Evolutionary conservation across 2,329 filamentous ascomycete species (phyloP).

Genomic region (Aspergillus puulaauensis): DNA sequence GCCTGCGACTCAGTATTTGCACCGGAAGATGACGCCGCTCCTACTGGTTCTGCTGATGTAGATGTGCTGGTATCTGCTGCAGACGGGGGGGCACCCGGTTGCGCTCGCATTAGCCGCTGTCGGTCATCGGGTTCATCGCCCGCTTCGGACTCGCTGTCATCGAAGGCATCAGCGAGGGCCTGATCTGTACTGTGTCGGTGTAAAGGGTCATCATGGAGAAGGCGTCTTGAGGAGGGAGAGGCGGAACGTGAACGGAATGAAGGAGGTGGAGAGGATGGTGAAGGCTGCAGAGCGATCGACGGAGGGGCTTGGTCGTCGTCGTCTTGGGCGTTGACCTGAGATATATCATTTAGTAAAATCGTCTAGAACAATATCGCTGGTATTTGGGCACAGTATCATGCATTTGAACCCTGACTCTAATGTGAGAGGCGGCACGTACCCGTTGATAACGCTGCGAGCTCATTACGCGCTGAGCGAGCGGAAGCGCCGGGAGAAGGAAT

Average conservation of each 20-base stretch:
- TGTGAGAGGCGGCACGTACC: constrained; percentile 35
- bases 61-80: constrained; percentile 29
- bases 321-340: constrained; percentile 45
- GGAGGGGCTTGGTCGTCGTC: constrained; percentile 40
- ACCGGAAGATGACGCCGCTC: constrained; percentile 27
- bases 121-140: constrained; percentile 75
- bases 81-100: constrained; percentile 33
- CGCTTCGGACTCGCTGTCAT: constrained; percentile 70
- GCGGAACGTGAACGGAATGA: constrained; percentile 87
- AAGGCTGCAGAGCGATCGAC: constrained; percentile 29
- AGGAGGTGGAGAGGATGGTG: constrained; percentile 54
- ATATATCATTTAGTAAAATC: constrained; percentile 1
- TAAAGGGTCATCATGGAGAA: constrained; percentile 50
- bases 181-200: constrained; percentile 64
- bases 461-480: constrained; percentile 44
- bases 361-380: background rate
- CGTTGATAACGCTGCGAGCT: constrained; percentile 51
- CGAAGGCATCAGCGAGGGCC: constrained; percentile 88
- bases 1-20: constrained; percentile 14
- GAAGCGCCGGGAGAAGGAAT: constrained; percentile 20
- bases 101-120: constrained; percentile 78
- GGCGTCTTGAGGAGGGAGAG: constrained; percentile 57
- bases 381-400: background rate
- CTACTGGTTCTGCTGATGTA: constrained; percentile 8
- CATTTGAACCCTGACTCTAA: constrained; percentile 1